Conservation (phyloP, 2,329 filamentous ascomycete species). For the Fusarium sp. region DNA sequence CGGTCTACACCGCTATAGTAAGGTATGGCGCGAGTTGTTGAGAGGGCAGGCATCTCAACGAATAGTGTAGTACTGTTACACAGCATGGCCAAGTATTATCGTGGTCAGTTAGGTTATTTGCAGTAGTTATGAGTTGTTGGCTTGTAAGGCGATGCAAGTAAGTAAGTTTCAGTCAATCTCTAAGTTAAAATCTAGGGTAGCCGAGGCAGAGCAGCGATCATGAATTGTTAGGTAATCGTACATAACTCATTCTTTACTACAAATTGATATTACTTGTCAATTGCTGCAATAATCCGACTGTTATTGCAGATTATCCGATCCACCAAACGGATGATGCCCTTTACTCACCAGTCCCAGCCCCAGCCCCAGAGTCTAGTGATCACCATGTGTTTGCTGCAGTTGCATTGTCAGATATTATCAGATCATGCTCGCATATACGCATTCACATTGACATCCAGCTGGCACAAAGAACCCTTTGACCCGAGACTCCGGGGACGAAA, state of each 20-base stretch:
- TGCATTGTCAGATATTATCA: conserved; percentile 1
- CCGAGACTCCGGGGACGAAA: not conserved
- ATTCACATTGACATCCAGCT: not conserved
- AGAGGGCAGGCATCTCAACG: not conserved
- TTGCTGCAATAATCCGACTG: not conserved
- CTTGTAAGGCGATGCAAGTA: not conserved
- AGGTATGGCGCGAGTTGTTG: not conserved
- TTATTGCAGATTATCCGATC: not conserved
- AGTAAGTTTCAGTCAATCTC: not conserved
- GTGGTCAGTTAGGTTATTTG: not conserved
- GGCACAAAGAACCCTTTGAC: not conserved
- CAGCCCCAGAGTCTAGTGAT: not conserved
- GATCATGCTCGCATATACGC: not conserved
- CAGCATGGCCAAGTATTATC: not conserved
- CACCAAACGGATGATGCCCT: not conserved
- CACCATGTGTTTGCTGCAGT: not conserved
- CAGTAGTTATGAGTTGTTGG: not conserved
- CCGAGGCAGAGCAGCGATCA: not conserved
- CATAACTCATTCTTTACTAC: not conserved
- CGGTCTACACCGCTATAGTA: conserved; percentile 15
- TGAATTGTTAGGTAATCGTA: not conserved
- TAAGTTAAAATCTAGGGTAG: conserved; percentile 3
- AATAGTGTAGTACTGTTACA: not conserved
- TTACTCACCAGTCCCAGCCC: not conserved
- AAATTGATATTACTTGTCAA: not conserved